Evolutionary conservation across 2,329 filamentous ascomycete species (phyloP), one percentile per base, ranked within the genome.

Genomic region (Gaeumannomyces sp.): DNA sequence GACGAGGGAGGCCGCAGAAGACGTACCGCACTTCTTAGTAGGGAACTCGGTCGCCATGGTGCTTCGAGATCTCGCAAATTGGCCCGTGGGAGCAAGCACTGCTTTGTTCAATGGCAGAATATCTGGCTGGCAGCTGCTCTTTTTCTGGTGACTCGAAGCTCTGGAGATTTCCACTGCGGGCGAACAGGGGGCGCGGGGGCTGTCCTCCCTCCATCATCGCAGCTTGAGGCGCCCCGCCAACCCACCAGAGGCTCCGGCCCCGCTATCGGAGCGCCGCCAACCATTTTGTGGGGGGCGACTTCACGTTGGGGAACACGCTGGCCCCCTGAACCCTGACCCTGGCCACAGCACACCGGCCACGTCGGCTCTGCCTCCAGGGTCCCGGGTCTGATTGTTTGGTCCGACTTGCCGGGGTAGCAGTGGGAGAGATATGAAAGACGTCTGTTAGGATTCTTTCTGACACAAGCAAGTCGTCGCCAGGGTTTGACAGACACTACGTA

Each of bases 11-110:
- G 14, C 19, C 28, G 35, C 35, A 56, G 35, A n/a, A 56, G 11
- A 68, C 69, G 7, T 65, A 70, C 69, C 69, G 65, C 67, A 68
- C 62, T 70, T 70, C 69, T 70, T 70, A 27, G 64, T 66, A 8
- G 69, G 69, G 27, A 70, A 67, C 19, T 59, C 62, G 29, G 64
- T 25, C 16, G 66, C 63, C 68, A 69, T 70, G 59, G 4, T 61
- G 10, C 33, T 33, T 28, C 33, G 31, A 45, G 3, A 16, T 25
- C 11, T 22, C 33, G 8, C 28, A n/a, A 11, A 25, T n/a, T 35
- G 22, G 8, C 19, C 14, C 19, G 31, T 60, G 33, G 31, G 28
- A 61, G 33, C 19, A 38, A 16, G 13, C 16, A 5, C n/a, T 16
- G 33, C 38, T n/a, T 19, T 38, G 10, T 31, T 45, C n/a, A 45